Evolutionary conservation across 805 yeast genomes (phyloP).

Genomic region (Yarrowia yakushimensis): DNA sequence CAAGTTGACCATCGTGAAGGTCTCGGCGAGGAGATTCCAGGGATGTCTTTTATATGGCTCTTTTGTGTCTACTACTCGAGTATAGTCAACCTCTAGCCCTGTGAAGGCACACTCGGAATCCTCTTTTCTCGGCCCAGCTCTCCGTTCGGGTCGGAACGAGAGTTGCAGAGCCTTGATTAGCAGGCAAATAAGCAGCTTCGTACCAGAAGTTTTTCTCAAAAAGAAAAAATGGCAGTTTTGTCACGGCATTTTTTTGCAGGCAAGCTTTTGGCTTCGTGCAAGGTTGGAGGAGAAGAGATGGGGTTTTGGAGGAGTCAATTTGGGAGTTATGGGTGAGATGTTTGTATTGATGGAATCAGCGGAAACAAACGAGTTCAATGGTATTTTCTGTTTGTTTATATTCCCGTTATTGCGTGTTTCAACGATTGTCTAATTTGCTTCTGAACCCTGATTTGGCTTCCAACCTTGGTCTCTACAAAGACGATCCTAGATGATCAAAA

Average conservation of each 20-base stretch:
- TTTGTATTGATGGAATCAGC: not conserved
- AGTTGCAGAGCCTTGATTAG: not conserved
- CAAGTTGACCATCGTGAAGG: not conserved
- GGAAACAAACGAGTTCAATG: not conserved
- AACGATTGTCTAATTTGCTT: too few species aligned
- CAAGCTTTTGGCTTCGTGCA: not conserved
- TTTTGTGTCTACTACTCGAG: not conserved
- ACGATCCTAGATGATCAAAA: not conserved
- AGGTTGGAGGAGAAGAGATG: not conserved
- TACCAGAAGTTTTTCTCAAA: not conserved
- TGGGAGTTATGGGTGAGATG: not conserved
- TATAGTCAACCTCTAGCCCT: too few species aligned
- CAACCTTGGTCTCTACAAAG: not conserved
- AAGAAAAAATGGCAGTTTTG: not conserved
- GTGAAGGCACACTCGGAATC: too few species aligned
- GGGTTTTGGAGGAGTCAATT: not conserved
- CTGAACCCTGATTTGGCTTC: not conserved
- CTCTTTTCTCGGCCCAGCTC: not conserved
- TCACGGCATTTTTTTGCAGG: not conserved
- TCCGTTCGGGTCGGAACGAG: not conserved
- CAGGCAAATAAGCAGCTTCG: conserved; percentile 7
- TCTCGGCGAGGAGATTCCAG: not conserved
- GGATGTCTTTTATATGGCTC: not conserved
- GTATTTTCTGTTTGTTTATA: not conserved
- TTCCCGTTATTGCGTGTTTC: too few species aligned